These are phyloP conservation scores for Alternaria brassicicola DNA, from an alignment of 2,329 filamentous ascomycete species.

Conservation along the genomic window DNA sequence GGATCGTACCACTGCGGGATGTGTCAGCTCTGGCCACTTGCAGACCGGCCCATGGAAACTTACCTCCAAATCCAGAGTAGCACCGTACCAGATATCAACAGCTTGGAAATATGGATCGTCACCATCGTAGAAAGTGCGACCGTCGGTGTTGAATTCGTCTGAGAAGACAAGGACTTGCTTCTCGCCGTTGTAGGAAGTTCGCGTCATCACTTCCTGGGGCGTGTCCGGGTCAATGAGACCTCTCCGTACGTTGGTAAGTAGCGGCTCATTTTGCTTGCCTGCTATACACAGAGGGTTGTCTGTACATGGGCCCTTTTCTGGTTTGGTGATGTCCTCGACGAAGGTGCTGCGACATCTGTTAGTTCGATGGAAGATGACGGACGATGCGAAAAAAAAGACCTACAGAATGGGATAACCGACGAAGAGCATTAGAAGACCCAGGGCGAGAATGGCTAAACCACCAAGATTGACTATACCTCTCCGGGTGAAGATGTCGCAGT, in stretches of 20 bases:
- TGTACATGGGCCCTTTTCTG: conserved; percentile 47
- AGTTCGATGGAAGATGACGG: conserved; percentile 6
- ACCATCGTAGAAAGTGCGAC: conserved; percentile 72
- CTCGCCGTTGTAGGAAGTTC: conserved; percentile 64
- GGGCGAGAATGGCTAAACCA: conserved; percentile 63
- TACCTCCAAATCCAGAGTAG: conserved; percentile 71
- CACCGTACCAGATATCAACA: conserved; percentile 74
- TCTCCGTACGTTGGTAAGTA: conserved; percentile 65
- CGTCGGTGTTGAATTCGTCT: conserved; percentile 72
- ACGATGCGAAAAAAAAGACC: conserved; percentile 50
- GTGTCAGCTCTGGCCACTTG: conserved; percentile 14
- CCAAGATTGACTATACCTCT: conserved; percentile 70
- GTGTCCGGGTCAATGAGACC: conserved; percentile 72
- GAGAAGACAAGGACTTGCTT: conserved; percentile 71
- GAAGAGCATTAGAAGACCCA: conserved; percentile 69
- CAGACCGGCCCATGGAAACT: conserved; percentile 14
- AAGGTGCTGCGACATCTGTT: conserved; percentile 60
- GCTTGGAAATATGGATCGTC: conserved; percentile 73
- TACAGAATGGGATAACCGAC: conserved; percentile 74
- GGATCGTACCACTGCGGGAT: conserved; percentile 69
- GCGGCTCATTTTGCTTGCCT: conserved; percentile 53
- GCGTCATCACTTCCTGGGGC: conserved; percentile 62
- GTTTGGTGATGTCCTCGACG: conserved; percentile 54
- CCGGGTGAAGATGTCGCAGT: conserved; percentile 69
- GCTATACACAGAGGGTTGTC: conserved; percentile 58